phyloP scores from a whole-genome alignment of 805 yeast genomes.

The Clavispora asparagi region DNA sequence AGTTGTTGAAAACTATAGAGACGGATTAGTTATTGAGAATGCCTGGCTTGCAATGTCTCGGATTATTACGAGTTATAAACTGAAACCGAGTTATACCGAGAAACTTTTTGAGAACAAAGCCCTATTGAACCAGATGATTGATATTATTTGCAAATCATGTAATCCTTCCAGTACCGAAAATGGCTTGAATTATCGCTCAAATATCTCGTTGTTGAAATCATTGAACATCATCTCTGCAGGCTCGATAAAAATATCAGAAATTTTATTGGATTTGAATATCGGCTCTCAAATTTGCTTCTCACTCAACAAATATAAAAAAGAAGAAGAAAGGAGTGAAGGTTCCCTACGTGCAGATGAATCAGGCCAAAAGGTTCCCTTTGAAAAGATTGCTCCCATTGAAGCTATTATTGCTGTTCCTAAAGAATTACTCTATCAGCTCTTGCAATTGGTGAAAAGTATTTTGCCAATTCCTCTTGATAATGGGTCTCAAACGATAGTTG shows the following conservation, averaged over 20 bases:
- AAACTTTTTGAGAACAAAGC: conserved; percentile 25
- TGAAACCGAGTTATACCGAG: conserved; percentile 41
- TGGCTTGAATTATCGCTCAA: conserved; percentile 6
- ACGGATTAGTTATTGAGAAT: conserved; percentile 54
- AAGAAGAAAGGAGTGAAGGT: conserved; percentile 4
- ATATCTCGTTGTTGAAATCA: conserved; percentile 35
- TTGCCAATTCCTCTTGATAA: conserved; percentile 41
- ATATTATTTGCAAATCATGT: conserved; percentile 9
- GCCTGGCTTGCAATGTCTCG: conserved; percentile 63
- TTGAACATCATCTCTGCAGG: conserved; percentile 39
- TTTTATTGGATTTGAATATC: conserved; percentile 26
- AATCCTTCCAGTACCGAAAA: conserved; percentile 8
- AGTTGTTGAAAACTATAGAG: conserved; percentile 52
- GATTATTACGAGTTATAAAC: conserved; percentile 46
- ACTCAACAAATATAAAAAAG: conserved; percentile 46
- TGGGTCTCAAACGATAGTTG: not conserved
- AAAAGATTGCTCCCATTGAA: conserved; percentile 46
- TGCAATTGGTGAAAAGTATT: conserved; percentile 51
- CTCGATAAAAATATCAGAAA: conserved; percentile 40
- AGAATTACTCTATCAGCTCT: conserved; percentile 50
- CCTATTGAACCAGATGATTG: conserved; percentile 7
- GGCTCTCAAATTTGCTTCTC: conserved; percentile 21
- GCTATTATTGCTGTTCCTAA: conserved; percentile 70
- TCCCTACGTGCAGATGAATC: not conserved
- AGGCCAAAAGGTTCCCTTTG: not conserved